Percentiles rank a stretch among this genome's conserved stretches.
Evolutionary conservation across 106 monocot genomes (phyloP).

Genomic region (Agapanthus africanus): DNA sequence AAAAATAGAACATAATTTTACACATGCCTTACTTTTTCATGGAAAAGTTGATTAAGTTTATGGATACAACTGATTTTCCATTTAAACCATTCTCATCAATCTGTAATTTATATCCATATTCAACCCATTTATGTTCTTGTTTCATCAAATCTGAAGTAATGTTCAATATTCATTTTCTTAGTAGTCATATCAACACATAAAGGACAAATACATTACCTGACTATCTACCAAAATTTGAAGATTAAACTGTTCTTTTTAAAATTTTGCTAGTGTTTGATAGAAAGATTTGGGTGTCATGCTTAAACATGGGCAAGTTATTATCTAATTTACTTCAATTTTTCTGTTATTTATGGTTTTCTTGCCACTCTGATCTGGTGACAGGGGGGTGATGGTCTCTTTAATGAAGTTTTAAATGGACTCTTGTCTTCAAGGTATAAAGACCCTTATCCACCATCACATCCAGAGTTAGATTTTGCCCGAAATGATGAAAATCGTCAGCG

Average conservation of each 20-base stretch:
- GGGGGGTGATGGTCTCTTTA: slow-evolving; percentile 96
- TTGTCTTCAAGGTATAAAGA: slow-evolving; percentile 61
- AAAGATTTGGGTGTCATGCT: background rate
- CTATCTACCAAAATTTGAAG: background rate
- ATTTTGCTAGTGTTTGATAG: background rate
- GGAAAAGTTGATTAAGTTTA: no score
- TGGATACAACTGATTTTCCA: no score
- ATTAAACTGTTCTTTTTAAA: background rate
- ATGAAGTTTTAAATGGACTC: slow-evolving; percentile 91
- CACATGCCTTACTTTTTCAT: no score
- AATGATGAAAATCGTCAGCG: slow-evolving; percentile 1
- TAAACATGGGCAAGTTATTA: background rate
- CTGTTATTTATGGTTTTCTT: slow-evolving; percentile 5
- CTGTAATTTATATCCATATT: no score
- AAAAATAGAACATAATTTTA: no score
- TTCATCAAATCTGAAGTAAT: no score
- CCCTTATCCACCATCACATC: slow-evolving; percentile 43
- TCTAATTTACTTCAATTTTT: background rate
- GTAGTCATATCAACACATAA: no score
- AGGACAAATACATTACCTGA: no score
- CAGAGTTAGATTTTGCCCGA: slow-evolving; percentile 13
- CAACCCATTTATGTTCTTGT: no score
- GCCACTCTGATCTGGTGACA: slow-evolving; percentile 12
- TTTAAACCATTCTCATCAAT: no score
- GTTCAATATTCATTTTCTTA: no score